Evolutionary conservation across 2,329 filamentous ascomycete species (phyloP).

Genomic region (Botrytis squamosa): DNA sequence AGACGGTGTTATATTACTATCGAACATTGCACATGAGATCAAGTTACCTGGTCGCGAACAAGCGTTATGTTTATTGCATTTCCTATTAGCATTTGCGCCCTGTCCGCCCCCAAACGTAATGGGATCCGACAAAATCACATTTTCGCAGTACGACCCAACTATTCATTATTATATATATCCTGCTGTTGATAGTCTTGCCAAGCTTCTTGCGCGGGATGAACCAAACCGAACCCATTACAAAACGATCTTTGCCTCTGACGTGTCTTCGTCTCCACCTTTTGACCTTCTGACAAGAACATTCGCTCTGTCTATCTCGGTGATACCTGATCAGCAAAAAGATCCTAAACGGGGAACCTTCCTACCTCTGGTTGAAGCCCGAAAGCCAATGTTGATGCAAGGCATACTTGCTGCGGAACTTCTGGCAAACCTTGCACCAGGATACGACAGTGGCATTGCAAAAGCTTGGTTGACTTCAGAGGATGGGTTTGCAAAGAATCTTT

Average conservation of each 20-base stretch:
- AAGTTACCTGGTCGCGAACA: conserved; percentile 85
- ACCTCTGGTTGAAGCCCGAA: conserved; percentile 75
- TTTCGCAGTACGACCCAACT: conserved; percentile 75
- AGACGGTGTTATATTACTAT: conserved; percentile 83
- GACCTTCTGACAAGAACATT: conserved; percentile 87
- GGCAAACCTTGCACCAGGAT: conserved; percentile 67
- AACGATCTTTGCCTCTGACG: conserved; percentile 74
- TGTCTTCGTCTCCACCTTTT: conserved; percentile 60
- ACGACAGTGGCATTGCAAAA: conserved; percentile 71
- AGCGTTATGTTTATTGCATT: conserved; percentile 80
- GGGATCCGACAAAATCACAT: conserved; percentile 62
- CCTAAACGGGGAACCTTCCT: conserved; percentile 60
- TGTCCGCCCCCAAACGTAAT: conserved; percentile 62
- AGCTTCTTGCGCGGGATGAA: conserved; percentile 87
- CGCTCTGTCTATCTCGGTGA: conserved; percentile 77
- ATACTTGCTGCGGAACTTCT: conserved; percentile 88
- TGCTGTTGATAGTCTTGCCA: conserved; percentile 86
- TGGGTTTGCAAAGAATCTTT: conserved; percentile 77
- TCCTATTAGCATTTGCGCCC: conserved; percentile 87
- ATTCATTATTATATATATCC: conserved; percentile 86
- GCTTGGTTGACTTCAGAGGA: conserved; percentile 82
- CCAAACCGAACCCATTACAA: conserved; percentile 86
- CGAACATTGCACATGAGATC: conserved; percentile 79
- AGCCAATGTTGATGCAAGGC: conserved; percentile 88
- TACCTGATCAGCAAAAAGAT: conserved; percentile 69